Evolutionary conservation across 2,329 filamentous ascomycete genomes (phyloP), one percentile per base, ranked within the genome.

Genomic region (Purpureocillium takamizusanense): DNA sequence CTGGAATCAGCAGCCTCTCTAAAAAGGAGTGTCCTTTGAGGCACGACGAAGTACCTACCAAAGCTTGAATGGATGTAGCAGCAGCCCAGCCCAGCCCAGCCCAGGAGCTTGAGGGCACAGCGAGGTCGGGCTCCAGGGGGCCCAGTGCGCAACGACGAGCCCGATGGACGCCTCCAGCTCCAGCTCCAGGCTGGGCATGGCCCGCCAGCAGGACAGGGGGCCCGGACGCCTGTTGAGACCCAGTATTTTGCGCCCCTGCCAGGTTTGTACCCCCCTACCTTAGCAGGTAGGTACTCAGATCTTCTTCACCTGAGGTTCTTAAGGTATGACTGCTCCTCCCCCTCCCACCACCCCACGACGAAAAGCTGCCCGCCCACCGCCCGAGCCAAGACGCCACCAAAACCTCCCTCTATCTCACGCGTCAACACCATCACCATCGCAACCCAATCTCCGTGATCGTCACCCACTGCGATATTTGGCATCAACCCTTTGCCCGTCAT

Each of bases 401-500:
- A 36, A 30, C 39, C 39, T 34, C 36, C 34, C 36, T 37, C 34
- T 28, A 15, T 27, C 38, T 27, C 27, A 23, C 31, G 33, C 31
- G 31, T 33, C 37, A 31, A 33, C 31, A 25, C 36, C 40, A 34
- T 46, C 44, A 27, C 42, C 45, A 46, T 42, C 48, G n/a, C n/a
- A n/a, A n/a, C n/a, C 21, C 21, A 25, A 25, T 40, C 34, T 43
- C 30, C 46, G 15, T 36, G 34, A 36, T 15, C 27, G n/a, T 29
- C 15, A 13, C 33, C 23, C 21, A 23, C 25, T 23, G 25, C 27
- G 16, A 11, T 25, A 30, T 28, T 29, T 16, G 27, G 18, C 29
- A 21, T 25, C 21, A 10, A 36, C 4, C 25, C 21, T 31, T 32
- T 46, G 41, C 42, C 37, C 47, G 51, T 40, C 44, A 58, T 58